Conservation (phyloP, 148 eudicot genomes). For the Heliamphora exappendiculata region DNA sequence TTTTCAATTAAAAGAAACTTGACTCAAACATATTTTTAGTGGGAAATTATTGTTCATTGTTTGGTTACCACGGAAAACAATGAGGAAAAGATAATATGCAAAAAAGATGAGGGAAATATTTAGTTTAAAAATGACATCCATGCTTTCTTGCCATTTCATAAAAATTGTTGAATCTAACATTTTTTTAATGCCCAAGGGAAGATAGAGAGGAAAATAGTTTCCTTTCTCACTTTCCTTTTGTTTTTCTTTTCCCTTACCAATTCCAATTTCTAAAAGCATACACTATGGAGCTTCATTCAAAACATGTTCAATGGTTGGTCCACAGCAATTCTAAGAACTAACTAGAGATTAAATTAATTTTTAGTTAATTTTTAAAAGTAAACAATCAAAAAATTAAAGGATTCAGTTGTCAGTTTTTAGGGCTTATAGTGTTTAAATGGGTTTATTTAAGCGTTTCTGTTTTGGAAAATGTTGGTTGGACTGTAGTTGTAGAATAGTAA, state of each 20-base stretch:
- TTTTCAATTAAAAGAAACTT: no score
- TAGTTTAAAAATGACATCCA: neutral
- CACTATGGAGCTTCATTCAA: neutral
- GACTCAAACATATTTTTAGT: no score
- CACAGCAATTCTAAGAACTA: neutral
- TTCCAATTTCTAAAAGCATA: neutral
- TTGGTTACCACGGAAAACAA: no score
- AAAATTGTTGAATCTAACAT: neutral
- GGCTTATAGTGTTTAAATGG: neutral
- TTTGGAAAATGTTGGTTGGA: neutral
- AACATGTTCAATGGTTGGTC: neutral
- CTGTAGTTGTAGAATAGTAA: no score
- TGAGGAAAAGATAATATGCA: no score
- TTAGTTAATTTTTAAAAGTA: no score
- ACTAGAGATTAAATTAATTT: neutral
- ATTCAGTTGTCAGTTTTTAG: neutral
- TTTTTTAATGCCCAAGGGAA: neutral
- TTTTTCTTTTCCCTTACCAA: neutral
- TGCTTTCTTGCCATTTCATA: neutral
- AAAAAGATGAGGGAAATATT: no score
- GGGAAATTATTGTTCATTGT: no score
- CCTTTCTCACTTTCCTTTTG: neutral
- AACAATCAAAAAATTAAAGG: no score
- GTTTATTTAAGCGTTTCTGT: neutral
- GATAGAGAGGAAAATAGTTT: neutral